Evolutionary conservation across 2,329 filamentous ascomycete genomes (phyloP), one percentile per base, ranked within the genome.

Genomic region (Pseudogymnoascus sp.): DNA sequence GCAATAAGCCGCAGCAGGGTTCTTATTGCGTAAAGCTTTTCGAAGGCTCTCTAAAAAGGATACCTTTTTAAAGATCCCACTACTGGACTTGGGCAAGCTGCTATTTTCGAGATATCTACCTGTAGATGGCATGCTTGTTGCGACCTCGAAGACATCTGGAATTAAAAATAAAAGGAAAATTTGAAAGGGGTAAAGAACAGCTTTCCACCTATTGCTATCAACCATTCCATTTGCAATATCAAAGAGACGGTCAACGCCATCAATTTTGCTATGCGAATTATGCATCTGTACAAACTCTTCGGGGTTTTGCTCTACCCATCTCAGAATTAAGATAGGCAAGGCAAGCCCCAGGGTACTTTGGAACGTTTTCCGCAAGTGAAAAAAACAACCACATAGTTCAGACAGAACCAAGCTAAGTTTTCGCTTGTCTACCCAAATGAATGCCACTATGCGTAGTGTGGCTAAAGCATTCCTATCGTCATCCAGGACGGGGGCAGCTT

Each of bases 111-210:
- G 48, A 55, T 55, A 55, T 33, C 48, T 55, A 18, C 48, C 48
- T 13, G 48, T 55, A 33, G 48, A 55, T 55, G 48, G 48, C 70
- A 88, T 77, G 71, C 86, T 86, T 72, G 84, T 87, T 27, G 85
- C 86, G 35, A 88, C 84, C 72, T 87, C 84, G 66, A 89, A 89
- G 5, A 88, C 83, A 66, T 89, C 86, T 3, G 86, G 86, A 7
- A 87, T 74, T 7, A 89, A 76, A 63, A 88, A 81, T 8, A 88
- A 73, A 4, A 89, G 74, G 10, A 81, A 79, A 1, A 80, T 84
- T 69, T 88, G 86, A 60, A 89, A 76, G 13, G 86, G 85, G 67
- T 81, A 86, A 18, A 87, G 74, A 33, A 83, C 74, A 3, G 78
- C 77, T 66, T 80, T 83, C 58, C 81, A 79, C 65, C 79, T 79